Conservation (phyloP, 2,329 filamentous ascomycete genomes). For the Eurotiales sp. region DNA sequence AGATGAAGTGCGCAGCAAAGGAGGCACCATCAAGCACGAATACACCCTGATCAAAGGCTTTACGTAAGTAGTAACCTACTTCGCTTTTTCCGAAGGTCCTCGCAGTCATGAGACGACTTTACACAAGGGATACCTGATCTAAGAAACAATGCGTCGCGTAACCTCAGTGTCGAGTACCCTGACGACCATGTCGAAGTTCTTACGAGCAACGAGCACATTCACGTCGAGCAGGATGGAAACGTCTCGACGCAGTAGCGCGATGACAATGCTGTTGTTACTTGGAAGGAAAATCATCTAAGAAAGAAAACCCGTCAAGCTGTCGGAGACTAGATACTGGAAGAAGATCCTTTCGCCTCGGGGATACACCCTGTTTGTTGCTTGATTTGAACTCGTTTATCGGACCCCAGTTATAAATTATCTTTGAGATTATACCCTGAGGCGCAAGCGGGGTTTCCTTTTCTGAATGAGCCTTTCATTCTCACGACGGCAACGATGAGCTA, state of each 20-base stretch:
- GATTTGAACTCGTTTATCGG: background rate
- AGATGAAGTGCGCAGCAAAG: conserved; percentile 67
- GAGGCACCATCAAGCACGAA: conserved; percentile 79
- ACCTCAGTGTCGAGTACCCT: conserved; percentile 62
- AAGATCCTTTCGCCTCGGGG: background rate
- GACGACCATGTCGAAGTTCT: conserved; percentile 65
- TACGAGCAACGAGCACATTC: conserved; percentile 65
- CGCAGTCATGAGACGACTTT: background rate
- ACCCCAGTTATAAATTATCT: background rate
- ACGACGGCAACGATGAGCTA: conserved; percentile 10
- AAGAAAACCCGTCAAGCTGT: background rate
- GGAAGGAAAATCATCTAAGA: background rate
- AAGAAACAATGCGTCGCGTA: background rate
- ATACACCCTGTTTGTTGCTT: background rate
- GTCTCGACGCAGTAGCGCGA: conserved; percentile 39
- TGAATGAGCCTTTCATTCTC: background rate
- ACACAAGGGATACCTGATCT: background rate
- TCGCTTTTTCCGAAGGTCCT: background rate
- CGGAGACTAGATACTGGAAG: background rate
- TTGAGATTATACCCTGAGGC: background rate
- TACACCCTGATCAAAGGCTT: conserved; percentile 90
- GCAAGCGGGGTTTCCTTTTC: background rate
- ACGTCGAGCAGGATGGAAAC: conserved; percentile 71
- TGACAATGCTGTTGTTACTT: background rate
- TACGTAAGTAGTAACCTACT: conserved; percentile 64